Conservation (phyloP, 1,284 basidiomycete genomes). For the Cutaneotrichosporon mucoides region DNA sequence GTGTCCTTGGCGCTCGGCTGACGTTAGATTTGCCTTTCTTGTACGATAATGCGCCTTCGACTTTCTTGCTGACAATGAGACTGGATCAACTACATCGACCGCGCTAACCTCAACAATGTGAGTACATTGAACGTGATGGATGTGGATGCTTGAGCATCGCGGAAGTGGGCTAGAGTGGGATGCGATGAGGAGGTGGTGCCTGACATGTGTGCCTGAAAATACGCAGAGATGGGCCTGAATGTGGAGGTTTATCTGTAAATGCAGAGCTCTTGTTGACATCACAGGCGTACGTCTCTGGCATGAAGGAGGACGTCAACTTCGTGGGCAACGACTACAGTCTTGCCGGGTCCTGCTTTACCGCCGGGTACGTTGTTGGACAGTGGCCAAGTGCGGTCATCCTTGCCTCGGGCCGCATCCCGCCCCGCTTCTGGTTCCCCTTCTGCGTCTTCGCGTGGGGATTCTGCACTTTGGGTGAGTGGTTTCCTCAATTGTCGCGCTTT, state of each 20-base stretch:
- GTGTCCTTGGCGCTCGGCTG: background rate
- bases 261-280: no score
- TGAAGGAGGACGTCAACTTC: slow-evolving; percentile 32
- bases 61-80: background rate
- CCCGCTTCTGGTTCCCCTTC: slow-evolving; percentile 40
- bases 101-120: slow-evolving; percentile 2
- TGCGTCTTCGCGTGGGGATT: slow-evolving; percentile 36
- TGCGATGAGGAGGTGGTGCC: no score
- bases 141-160: no score
- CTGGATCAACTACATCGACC: slow-evolving; percentile 20
- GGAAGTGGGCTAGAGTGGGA: no score
- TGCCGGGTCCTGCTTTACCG: slow-evolving; percentile 33
- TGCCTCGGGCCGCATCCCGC: slow-evolving; percentile 33
- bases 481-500: no score
- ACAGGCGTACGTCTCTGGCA: slow-evolving; percentile 32
- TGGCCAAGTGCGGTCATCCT: slow-evolving; percentile 35
- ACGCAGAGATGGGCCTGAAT: no score
- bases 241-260: no score
- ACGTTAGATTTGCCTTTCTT: slow-evolving; percentile 27
- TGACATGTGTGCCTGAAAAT: no score
- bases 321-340: slow-evolving; percentile 27
- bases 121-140: background rate
- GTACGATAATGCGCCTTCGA: no score
- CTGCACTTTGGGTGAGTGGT: slow-evolving; percentile 18
- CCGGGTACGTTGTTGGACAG: slow-evolving; percentile 39